Conservation (phyloP, 345 rosid species). For the Melaleuca alternifolia region DNA sequence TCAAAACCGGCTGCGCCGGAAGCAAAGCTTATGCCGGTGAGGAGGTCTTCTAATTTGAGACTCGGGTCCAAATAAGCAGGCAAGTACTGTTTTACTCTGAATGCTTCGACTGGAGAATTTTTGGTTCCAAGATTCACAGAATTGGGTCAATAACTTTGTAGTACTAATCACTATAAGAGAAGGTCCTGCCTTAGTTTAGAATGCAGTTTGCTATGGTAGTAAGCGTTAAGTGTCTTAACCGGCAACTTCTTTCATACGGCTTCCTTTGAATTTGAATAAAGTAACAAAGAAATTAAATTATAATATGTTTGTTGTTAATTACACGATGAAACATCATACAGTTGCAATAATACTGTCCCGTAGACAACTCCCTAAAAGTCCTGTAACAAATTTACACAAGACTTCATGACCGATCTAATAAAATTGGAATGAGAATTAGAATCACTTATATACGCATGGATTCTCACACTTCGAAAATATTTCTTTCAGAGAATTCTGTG, state of each 20-base stretch:
- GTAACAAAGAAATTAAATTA: not conserved
- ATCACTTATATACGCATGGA: not conserved
- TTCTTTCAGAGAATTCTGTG: not conserved
- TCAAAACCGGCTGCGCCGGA: slow-evolving; percentile 52
- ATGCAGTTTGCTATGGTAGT: not conserved
- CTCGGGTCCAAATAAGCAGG: slow-evolving; percentile 55
- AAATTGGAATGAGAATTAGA: not conserved
- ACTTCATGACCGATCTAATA: not conserved
- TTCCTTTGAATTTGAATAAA: not conserved
- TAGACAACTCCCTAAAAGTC: not conserved
- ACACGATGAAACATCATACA: not conserved
- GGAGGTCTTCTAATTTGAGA: slow-evolving; percentile 35
- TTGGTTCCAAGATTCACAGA: not conserved
- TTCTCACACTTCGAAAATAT: too few species aligned
- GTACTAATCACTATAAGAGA: not conserved
- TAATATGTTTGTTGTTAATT: not conserved
- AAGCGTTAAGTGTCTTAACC: not conserved
- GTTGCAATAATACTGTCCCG: not conserved
- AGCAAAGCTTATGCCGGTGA: slow-evolving; percentile 56
- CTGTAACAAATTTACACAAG: not conserved
- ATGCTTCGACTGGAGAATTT: slow-evolving; percentile 22
- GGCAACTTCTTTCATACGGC: not conserved
- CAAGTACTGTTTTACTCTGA: slow-evolving; percentile 33
- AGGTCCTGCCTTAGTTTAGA: too few species aligned
- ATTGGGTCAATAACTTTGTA: not conserved